Evolutionary conservation across 805 yeast species (phyloP).

Genomic region (Suhomyces tanzawaensis): DNA sequence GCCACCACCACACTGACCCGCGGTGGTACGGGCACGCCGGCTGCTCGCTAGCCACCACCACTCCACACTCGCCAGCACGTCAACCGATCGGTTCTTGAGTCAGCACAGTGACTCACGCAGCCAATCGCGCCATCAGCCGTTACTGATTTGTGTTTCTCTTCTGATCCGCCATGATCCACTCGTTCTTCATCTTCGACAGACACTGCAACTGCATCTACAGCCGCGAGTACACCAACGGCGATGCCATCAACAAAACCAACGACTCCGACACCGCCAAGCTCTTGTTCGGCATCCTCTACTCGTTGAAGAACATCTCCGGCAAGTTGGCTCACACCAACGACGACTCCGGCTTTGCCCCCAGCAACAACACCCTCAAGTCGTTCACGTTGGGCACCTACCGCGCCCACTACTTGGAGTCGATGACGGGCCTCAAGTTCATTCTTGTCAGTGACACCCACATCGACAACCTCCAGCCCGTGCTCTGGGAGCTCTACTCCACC

Average conservation of each 20-base stretch:
- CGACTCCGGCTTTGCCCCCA: constrained; percentile 14
- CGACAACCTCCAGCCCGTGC: constrained; percentile 52
- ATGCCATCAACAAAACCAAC: constrained; percentile 47
- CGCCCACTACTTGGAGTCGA: constrained; percentile 76
- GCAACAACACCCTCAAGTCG: constrained; percentile 41
- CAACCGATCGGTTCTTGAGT: too few species aligned
- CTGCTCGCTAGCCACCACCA: too few species aligned
- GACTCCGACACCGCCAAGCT: constrained; percentile 74
- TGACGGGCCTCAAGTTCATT: constrained; percentile 74
- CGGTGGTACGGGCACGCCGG: constrained; percentile 25
- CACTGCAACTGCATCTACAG: constrained; percentile 86
- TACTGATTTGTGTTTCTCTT: too few species aligned
- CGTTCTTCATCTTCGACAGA: constrained; percentile 88
- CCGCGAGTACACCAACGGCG: constrained; percentile 51
- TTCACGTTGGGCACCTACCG: constrained; percentile 75
- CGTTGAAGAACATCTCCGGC: constrained; percentile 73
- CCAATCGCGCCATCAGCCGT: too few species aligned
- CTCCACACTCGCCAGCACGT: too few species aligned
- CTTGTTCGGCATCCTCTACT: constrained; percentile 80
- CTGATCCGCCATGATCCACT: constrained; percentile 61
- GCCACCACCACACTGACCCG: background rate
- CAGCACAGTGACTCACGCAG: too few species aligned
- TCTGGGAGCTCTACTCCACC: constrained; percentile 58
- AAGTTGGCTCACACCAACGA: constrained; percentile 35
- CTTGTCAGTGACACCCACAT: constrained; percentile 64